Evolutionary conservation across 306 rosid genomes (phyloP).

Genomic region (Cucurbita pepo): DNA sequence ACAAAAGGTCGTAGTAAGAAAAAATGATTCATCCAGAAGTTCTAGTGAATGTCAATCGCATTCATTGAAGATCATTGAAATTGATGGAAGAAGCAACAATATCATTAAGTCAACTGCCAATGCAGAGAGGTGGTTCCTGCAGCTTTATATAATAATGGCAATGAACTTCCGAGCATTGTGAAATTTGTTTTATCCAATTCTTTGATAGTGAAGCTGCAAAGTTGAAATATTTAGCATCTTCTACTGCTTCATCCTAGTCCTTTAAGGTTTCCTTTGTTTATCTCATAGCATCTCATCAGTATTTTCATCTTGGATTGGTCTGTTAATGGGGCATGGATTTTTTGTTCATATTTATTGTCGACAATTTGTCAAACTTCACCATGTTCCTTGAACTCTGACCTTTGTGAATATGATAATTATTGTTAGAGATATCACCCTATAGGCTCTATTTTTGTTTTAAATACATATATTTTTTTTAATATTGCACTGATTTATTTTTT

Average conservation of each 20-base stretch:
- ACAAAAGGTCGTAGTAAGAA: constrained; percentile 18
- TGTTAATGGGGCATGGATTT: background rate
- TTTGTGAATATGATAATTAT: background rate
- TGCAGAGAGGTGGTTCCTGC: constrained; percentile 36
- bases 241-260: background rate
- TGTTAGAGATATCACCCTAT: background rate
- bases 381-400: background rate
- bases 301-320: background rate
- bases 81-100: constrained; percentile 18
- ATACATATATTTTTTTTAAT: background rate
- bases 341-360: background rate
- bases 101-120: constrained; percentile 9
- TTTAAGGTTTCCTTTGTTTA: background rate
- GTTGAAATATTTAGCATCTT: background rate
- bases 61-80: constrained; percentile 12
- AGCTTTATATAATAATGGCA: constrained; percentile 7
- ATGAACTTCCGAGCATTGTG: background rate
- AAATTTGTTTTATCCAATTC: background rate
- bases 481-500: background rate
- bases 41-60: constrained; percentile 21
- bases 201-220: background rate
- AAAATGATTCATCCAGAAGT: constrained; percentile 23
- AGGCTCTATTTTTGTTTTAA: background rate
- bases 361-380: background rate
- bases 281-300: background rate